Conservation (phyloP, 2,329 filamentous ascomycete species). For the Hymenoscyphus linearis region DNA sequence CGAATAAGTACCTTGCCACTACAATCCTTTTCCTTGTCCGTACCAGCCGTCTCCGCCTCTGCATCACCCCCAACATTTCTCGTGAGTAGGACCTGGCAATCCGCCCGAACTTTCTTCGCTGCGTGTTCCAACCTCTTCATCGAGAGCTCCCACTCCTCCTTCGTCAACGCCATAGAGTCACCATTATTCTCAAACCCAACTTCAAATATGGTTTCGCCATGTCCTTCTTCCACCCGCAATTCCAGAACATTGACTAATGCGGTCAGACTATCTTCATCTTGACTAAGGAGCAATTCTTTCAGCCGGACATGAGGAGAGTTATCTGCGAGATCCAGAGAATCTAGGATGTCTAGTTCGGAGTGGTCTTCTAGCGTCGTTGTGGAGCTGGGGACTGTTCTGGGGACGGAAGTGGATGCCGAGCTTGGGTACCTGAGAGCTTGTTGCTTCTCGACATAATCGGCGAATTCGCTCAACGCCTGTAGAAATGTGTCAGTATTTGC, state of each 20-base stretch:
- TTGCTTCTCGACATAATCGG: constrained; percentile 94
- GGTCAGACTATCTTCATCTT: constrained; percentile 54
- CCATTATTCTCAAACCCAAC: constrained; percentile 87
- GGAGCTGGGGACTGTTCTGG: constrained; percentile 10
- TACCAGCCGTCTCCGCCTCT: constrained; percentile 44
- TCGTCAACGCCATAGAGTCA: constrained; percentile 72
- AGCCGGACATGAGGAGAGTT: constrained; percentile 61
- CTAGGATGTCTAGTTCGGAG: constrained; percentile 82
- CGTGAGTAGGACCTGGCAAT: constrained; percentile 81
- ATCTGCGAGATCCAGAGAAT: constrained; percentile 70
- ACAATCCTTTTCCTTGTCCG: constrained; percentile 64
- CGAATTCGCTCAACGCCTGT: constrained; percentile 85
- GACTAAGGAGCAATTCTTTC: constrained; percentile 68
- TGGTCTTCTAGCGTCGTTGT: constrained; percentile 53
- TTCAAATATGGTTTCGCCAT: constrained; percentile 87
- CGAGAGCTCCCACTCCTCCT: constrained; percentile 70
- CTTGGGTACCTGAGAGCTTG: constrained; percentile 66
- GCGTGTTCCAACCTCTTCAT: constrained; percentile 60
- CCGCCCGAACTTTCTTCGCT: constrained; percentile 60
- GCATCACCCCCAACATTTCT: constrained; percentile 79
- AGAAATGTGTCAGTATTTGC: background rate
- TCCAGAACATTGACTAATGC: constrained; percentile 62
- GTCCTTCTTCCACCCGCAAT: constrained; percentile 70
- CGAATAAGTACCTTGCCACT: constrained; percentile 86
- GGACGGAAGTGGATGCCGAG: constrained; percentile 11